These are phyloP conservation scores for Zoysia japonica DNA, from an alignment of 176 grass and related monocot species.

Conservation along the genomic window DNA sequence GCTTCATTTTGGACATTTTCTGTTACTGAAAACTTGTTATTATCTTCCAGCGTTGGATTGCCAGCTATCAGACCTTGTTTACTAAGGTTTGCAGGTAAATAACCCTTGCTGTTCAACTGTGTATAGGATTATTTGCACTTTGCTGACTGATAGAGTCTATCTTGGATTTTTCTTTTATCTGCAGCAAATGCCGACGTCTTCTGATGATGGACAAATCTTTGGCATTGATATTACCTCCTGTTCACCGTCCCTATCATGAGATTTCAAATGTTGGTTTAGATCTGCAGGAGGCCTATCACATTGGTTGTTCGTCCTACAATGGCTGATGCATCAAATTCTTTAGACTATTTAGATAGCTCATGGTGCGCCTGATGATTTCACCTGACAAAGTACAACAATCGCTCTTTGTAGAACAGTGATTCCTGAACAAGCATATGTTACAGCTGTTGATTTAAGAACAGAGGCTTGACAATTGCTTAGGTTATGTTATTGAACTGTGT, in stretches of 20 bases:
- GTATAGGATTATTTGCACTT: constrained; percentile 21
- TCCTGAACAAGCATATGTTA: background rate
- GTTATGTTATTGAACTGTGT: background rate
- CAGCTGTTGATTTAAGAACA: constrained; percentile 17
- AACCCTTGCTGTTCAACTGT: constrained; percentile 10
- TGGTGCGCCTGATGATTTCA: constrained; percentile 22
- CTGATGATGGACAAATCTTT: constrained; percentile 83
- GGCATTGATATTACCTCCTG: constrained; percentile 83
- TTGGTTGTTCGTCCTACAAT: constrained; percentile 79
- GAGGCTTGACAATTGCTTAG: constrained; percentile 3
- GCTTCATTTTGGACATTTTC: background rate
- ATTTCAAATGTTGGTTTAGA: constrained; percentile 54
- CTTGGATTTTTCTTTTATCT: constrained; percentile 33
- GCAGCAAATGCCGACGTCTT: constrained; percentile 79
- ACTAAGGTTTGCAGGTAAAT: constrained; percentile 85
- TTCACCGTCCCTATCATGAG: constrained; percentile 63
- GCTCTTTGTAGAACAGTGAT: constrained; percentile 22
- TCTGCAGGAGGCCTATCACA: constrained; percentile 79
- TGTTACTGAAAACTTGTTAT: constrained; percentile 38
- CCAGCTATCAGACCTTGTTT: constrained; percentile 76
- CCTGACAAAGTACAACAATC: constrained; percentile 26
- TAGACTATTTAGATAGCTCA: constrained; percentile 24
- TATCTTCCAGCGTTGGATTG: constrained; percentile 76
- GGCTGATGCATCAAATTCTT: constrained; percentile 33
- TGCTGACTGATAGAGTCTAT: constrained; percentile 24